Evolutionary conservation across 2,329 filamentous ascomycete genomes (phyloP), one percentile per base, ranked within the genome.

Genomic region (Aureobasidium sp.): DNA sequence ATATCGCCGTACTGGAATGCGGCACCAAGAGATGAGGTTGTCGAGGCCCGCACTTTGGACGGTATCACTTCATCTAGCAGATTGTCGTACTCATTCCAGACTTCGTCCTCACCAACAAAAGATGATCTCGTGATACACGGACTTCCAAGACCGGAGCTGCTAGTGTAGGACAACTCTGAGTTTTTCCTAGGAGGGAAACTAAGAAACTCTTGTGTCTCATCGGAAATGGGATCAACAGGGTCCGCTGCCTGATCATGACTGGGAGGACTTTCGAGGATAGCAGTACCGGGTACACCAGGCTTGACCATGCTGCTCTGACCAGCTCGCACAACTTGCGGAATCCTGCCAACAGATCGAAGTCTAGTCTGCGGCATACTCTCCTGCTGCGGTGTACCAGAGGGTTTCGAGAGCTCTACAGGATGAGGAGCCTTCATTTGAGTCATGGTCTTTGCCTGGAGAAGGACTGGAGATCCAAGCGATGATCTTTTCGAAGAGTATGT

Each of bases 41-140:
- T 71, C 1, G 80, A 81, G 1, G 70, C 69, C 2, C 76, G 75
- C 1, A 69, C 69, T 57, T 73, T 69, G 6, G 74, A 71, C 4
- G 76, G 78, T 45, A 80, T 77, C 10, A 83, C 77, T 54, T 88
- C 84, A 49, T 87, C 86, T 51, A 96, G 79, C 11, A 96, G 73
- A 61, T 96, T 91, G 59, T 97, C 84, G 64, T 94, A 96, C 68
- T 95, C 91, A 48, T 90, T 84, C 91, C 91, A 97, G 1, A 95
- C 79, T 64, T 96, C 91, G 61, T 96, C 91, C 59, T 94, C 87
- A 30, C 54, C 54, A 2, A 54, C 29, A 74, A 81, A 3, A 84
- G 76, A 0, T 81, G 83, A 3, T 82, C 80, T 39, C 74, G 75
- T 1, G 80, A 74, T 71, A 0, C 86, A 85, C 44, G 72, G 82